Conservation (phyloP, 192 early-diverging fungal genomes). For the Phlyctochytrium planicorne region DNA sequence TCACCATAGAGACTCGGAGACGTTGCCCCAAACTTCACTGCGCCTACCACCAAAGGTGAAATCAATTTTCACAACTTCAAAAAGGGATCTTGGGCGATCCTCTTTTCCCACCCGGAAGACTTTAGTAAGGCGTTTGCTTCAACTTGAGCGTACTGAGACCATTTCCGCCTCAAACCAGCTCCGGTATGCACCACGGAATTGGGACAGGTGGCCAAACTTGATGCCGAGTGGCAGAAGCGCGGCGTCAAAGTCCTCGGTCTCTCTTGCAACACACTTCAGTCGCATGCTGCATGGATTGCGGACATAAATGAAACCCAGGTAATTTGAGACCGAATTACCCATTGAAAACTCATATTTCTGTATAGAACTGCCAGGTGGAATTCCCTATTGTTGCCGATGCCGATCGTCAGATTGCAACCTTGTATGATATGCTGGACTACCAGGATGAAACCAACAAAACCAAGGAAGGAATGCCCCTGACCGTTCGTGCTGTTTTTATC, state of each 20-base stretch:
- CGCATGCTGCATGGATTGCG: constrained; percentile 84
- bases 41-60: constrained; percentile 83
- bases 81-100: constrained; percentile 81
- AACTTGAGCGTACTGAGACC: constrained; percentile 3
- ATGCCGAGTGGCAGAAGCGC: constrained; percentile 73
- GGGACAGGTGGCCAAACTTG: constrained; percentile 83
- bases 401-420: constrained; percentile 76
- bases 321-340: constrained; percentile 2
- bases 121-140: constrained; percentile 63
- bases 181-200: constrained; percentile 98
- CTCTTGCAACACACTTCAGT: constrained; percentile 80
- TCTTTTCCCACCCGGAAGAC: constrained; percentile 99
- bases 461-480: constrained; percentile 85
- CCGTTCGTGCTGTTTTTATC: constrained; percentile 94
- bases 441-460: constrained; percentile 91
- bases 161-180: constrained; percentile 33
- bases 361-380: constrained; percentile 60
- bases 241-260: constrained; percentile 91
- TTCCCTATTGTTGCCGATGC: constrained; percentile 98
- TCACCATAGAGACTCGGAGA: constrained; percentile 45
- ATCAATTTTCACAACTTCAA: constrained; percentile 92
- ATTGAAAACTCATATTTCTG: background rate
- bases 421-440: constrained; percentile 98
- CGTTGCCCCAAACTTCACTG: constrained; percentile 70
- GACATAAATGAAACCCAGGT: constrained; percentile 90